Evolutionary conservation across 148 eudicot species (phyloP), one percentile per base, ranked within the genome.

Genomic region (Spergularia bocconei): DNA sequence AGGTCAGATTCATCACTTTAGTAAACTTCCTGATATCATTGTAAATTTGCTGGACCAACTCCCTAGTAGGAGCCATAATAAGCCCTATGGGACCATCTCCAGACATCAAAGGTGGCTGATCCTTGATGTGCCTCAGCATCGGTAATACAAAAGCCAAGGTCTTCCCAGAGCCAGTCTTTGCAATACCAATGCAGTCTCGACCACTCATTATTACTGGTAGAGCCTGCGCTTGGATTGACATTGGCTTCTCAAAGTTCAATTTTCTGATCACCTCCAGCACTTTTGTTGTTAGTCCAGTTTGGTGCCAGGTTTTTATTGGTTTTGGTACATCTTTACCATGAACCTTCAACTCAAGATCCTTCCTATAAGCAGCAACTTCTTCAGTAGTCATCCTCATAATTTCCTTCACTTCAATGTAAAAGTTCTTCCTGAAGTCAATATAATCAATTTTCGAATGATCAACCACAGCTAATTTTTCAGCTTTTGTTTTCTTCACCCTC

Each of bases 91-190:
- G 96, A 14, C 92, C 96, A 69, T 91, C 92, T 67, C 92, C 96
- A 12, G 96, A 63, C 85, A 79, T 79, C 86, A 91, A 66, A 23
- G 92, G 89, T 29, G 89, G 87, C 78, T 91, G 96, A 63, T 88
- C 92, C 84, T 88, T 88, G 33, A 91, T 91, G 75, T 91, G 96
- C 73, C 96, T 80, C 84, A 91, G 70, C 96, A 91, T 88, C 51
- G 96, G 96, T 74, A 91, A 77, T 63, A 91, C 96, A 87, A 91
- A 91, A 2, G 96, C 92, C 74, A 91, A 77, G 50, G 96, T 91
- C 83, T 91, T 91, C 5, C 96, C 96, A n/a, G 92, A 91, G 3
- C 96, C 92, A 16, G 96, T 91, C 79, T 91, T 91, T 65, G 91
- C 96, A 74, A 91, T 58, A 77, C 96, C 96, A 68, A 91, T 91